Conservation (phyloP, 495 filamentous ascomycete species). For the Clohesyomyces aquaticus region DNA sequence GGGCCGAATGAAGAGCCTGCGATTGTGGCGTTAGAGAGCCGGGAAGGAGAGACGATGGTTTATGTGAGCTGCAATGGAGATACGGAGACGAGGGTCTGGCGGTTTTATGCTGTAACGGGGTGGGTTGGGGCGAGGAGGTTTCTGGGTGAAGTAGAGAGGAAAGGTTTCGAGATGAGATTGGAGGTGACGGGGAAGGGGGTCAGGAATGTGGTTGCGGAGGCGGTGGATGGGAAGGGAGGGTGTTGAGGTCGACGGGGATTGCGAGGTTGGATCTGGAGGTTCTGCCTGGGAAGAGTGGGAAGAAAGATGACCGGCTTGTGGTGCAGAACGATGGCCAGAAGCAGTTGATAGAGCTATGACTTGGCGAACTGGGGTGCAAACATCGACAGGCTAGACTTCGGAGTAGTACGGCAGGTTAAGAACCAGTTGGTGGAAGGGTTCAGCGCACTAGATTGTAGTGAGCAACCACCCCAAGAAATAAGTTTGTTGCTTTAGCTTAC, state of each 20-base stretch:
- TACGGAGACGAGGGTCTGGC: conserved; percentile 49
- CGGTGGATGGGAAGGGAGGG: conserved; percentile 18
- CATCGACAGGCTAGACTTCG: too few species aligned
- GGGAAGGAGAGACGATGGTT: conserved; percentile 41
- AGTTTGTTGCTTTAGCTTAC: too few species aligned
- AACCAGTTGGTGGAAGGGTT: too few species aligned
- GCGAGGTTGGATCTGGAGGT: conserved; percentile 11
- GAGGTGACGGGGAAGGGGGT: conserved; percentile 28
- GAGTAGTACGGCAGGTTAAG: too few species aligned
- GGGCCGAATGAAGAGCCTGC: conserved; percentile 34
- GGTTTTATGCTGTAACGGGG: conserved; percentile 48
- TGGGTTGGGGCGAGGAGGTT: conserved; percentile 44
- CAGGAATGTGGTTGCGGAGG: conserved; percentile 17
- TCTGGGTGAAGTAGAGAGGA: conserved; percentile 47
- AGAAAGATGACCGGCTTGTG: background rate
- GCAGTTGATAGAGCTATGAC: conserved; percentile 12
- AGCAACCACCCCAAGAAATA: too few species aligned
- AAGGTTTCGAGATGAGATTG: conserved; percentile 50
- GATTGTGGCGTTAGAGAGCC: conserved; percentile 45
- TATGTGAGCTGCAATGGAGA: conserved; percentile 55
- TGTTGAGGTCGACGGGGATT: conserved; percentile 5
- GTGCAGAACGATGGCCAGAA: conserved; percentile 3
- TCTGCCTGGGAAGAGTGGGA: conserved; percentile 2
- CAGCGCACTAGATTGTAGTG: too few species aligned
- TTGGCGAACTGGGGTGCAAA: too few species aligned